These are phyloP conservation scores for Clavispora vitiphila DNA, from an alignment of 805 yeast species.

Conservation along the genomic window DNA sequence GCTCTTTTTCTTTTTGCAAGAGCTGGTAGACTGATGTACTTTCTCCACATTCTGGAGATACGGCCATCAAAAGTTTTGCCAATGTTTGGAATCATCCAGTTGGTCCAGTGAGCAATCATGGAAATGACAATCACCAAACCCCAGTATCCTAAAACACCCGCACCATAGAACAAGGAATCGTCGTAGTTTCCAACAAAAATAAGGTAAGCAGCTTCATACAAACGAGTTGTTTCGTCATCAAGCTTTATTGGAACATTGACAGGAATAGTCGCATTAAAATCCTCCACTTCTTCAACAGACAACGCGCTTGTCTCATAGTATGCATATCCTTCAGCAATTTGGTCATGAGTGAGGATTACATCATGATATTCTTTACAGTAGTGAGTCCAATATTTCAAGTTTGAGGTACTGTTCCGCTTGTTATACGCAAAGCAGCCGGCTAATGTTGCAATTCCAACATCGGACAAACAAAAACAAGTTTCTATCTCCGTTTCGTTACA, in stretches of 20 bases:
- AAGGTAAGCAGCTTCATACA: constrained; percentile 5
- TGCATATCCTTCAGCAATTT: background rate
- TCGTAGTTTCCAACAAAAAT: constrained; percentile 31
- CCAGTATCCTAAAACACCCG: constrained; percentile 48
- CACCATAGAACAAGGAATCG: constrained; percentile 30
- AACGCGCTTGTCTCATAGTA: background rate
- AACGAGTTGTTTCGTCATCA: constrained; percentile 23
- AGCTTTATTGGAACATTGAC: constrained; percentile 21
- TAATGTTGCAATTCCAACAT: background rate
- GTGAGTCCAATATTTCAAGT: background rate
- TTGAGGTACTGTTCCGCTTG: background rate
- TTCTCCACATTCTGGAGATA: constrained; percentile 20
- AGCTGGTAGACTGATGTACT: constrained; percentile 26
- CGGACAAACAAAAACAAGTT: background rate
- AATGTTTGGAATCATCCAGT: constrained; percentile 34
- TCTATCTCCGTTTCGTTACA: background rate
- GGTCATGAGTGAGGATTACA: background rate
- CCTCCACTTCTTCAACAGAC: constrained; percentile 10
- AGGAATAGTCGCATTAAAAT: constrained; percentile 4
- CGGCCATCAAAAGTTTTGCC: constrained; percentile 25
- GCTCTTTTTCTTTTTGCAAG: constrained; percentile 13
- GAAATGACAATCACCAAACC: constrained; percentile 38
- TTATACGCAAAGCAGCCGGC: background rate
- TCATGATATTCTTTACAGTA: background rate
- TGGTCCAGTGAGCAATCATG: constrained; percentile 37